Percentiles rank a stretch among this genome's conserved stretches.
Evolutionary conservation across 164 flowering plant genomes (phyloP).

Genomic region (Nelumbo lutea): DNA sequence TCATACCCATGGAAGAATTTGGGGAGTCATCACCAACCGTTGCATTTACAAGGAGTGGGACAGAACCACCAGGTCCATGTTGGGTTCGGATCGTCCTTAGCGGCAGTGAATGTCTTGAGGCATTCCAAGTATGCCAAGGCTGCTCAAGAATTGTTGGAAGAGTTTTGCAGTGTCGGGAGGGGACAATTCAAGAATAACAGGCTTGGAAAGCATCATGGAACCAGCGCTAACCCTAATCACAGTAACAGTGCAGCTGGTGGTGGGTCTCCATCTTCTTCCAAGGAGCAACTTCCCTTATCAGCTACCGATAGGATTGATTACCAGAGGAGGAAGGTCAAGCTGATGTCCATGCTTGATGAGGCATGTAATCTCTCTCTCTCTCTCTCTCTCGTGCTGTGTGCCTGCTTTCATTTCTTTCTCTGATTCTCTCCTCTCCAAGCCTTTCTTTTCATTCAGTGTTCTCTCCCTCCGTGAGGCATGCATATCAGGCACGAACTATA

Average conservation of each 20-base stretch:
- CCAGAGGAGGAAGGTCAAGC: conserved; percentile 84
- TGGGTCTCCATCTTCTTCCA: conserved; percentile 41
- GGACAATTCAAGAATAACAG: conserved; percentile 59
- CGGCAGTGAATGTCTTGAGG: conserved; percentile 38
- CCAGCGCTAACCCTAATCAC: conserved; percentile 44
- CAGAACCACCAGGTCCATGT: conserved; percentile 25
- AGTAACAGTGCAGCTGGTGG: conserved; percentile 20
- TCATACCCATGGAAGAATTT: conserved; percentile 25
- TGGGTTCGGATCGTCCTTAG: conserved; percentile 37
- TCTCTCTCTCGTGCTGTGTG: conserved; percentile 18
- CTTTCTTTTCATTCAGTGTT: neutral
- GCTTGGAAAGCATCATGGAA: conserved; percentile 19
- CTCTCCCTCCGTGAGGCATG: neutral
- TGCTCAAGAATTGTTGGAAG: conserved; percentile 75
- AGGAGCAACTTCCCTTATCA: conserved; percentile 56
- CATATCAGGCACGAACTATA: neutral
- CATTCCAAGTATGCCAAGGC: conserved; percentile 64
- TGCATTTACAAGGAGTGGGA: conserved; percentile 28
- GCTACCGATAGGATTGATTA: conserved; percentile 72
- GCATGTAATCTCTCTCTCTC: conserved; percentile 43
- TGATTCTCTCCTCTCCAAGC: neutral
- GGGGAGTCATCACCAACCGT: conserved; percentile 16
- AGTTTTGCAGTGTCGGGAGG: conserved; percentile 81
- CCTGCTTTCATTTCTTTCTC: conserved; percentile 9
- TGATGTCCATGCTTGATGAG: conserved; percentile 89